Base-by-base conservation (phyloP, 768 basidiomycete genomes). In the Russula ochroleuca region DNA sequence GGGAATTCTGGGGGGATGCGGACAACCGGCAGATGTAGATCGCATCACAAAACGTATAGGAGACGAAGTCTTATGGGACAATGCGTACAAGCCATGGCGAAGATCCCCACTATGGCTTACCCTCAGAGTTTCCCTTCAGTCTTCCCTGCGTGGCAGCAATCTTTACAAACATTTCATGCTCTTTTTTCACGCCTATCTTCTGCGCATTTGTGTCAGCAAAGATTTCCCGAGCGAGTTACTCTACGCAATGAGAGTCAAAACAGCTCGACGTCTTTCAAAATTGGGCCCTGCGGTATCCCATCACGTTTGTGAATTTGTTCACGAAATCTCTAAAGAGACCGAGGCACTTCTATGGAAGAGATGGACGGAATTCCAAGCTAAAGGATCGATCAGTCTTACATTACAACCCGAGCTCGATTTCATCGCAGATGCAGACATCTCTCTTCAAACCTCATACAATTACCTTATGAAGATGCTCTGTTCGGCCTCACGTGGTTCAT, bases 101-200 rank as follows among this genome's bases (percentile, higher is more conserved):
- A 74, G 83, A 25, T 80, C 81, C 7, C 71, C 80, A 0, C 71
- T 81, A 13, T 84, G 82, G 82, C 76, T 83, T 5, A 68, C 81
- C 14, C 69, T 81, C 38, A 78, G 82, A 9, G 78, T 84, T 5
- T 73, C 75, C 1, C 65, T 78, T 17, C 77, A 78, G 49, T 75
- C 74, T 1, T 62, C 77, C 28, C 33, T 59, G 33, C 40, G 23
- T 25, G 10, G 19, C 25, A 50, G 5, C 28, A 58, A 59, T 14
- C 67, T 70, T 0, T 85, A 85, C 72, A 84, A 85, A 59, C 11
- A 40, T 2, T 84, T 84, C 70, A 77, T 83, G 68, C 47, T 78
- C 2, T 82, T 75, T 53, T 70, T 82, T 55, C 64, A 65, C 13
- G 41, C 55, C 17, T 21, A 57, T n/a, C 54, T 65, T 23, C 60